Percentiles rank a stretch among this genome's conserved stretches.
Conservation (phyloP, 257 asterid genomes). For the Plectranthus barbatus region DNA sequence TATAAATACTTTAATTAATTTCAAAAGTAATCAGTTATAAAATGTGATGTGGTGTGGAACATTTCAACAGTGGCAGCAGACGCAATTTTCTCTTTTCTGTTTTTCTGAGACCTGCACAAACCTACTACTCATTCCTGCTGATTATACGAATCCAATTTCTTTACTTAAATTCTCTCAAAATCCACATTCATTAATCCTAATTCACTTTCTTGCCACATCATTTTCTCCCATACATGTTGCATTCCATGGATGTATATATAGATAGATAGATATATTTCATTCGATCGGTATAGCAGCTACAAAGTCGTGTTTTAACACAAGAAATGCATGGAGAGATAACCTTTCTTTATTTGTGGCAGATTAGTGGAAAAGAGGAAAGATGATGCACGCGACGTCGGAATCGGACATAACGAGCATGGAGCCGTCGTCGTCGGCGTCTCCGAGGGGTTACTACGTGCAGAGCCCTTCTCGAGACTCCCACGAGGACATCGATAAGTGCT, state of each 20-base stretch:
- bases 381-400: constrained; percentile 38
- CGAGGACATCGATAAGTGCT: constrained; percentile 39
- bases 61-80: neutral
- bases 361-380: neutral
- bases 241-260: no score
- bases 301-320: no score
- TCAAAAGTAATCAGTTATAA: no score
- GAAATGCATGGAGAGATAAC: neutral
- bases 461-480: constrained; percentile 66
- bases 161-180: neutral
- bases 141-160: constrained; percentile 7
- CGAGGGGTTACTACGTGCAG: constrained; percentile 46
- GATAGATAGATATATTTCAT: neutral
- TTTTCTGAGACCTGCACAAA: neutral
- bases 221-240: no score
- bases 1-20: no score
- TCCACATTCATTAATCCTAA: neutral
- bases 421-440: constrained; percentile 39
- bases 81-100: constrained; percentile 1
- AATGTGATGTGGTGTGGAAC: constrained; percentile 1
- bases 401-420: constrained; percentile 35
- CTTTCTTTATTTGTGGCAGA: neutral
- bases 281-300: neutral
- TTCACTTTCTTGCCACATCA: no score
- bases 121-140: neutral